Evolutionary conservation across 768 basidiomycete species (phyloP), one percentile per base, ranked within the genome.

Genomic region (Lactifluus hygrophoroides): DNA sequence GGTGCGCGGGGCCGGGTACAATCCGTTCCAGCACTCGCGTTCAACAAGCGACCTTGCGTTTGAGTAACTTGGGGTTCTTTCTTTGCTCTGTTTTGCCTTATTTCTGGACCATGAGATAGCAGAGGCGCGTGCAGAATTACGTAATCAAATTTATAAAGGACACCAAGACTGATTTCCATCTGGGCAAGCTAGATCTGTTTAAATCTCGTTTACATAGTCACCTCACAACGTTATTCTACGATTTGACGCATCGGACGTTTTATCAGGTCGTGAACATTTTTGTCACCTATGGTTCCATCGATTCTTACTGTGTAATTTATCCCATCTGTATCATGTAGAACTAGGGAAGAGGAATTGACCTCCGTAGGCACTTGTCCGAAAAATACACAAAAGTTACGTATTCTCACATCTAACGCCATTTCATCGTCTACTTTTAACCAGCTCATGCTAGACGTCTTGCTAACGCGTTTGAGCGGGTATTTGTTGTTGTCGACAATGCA

Each of bases 1-100:
- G 2, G 60, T 64, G 30, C 62, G 62, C 5, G 55, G 56, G 7
- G 60, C 62, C 4, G 62, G 62, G 1, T 64, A 64, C 38, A 64
- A 64, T 17, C 62, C 62, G 2, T 64, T 53, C 49, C 59, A 60
- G 5, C 55, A 60, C 27, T 13, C 35, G 19, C 46, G 47, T 2
- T 61, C 58, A 17, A 25, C 30, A 11, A 60, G 58, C 17, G 47
- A 56, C 13, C 51, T 60, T 19, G 42, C n/a, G 40, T 7, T 40
- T 3, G 25, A 38, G 17, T 40, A 38, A 23, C 25, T 38, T 5
- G 0, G 8, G 21, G 32, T 37, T n/a, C n/a, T n/a, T n/a, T n/a
- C n/a, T n/a, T n/a, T n/a, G n/a, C n/a, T n/a, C n/a, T n/a, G n/a
- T n/a, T n/a, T n/a, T n/a, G n/a, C n/a, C n/a, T n/a, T n/a, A n/a